phyloP scores from a whole-genome alignment of 345 rosid species.

The Eucalyptus fibrosa region DNA sequence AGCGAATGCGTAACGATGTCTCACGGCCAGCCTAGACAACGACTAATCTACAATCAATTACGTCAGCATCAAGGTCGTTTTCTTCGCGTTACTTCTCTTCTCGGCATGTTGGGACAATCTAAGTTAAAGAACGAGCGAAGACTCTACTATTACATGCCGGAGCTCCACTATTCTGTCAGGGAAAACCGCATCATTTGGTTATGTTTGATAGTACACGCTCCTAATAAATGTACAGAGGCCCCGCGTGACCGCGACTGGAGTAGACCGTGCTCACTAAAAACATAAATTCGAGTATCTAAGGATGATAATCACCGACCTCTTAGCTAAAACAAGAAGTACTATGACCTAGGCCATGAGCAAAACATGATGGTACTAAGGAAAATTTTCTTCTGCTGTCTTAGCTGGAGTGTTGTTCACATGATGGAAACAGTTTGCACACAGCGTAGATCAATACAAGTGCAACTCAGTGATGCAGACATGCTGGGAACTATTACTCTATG shows the following conservation, averaged over 20 bases:
- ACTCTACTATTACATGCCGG: neutral
- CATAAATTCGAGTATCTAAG: neutral
- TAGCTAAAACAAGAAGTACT: neutral
- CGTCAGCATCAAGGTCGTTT: neutral
- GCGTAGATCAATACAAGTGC: neutral
- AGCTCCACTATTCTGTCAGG: neutral
- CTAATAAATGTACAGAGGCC: neutral
- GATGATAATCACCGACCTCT: neutral
- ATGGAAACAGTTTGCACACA: neutral
- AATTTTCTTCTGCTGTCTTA: neutral
- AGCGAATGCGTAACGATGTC: neutral
- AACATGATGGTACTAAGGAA: neutral
- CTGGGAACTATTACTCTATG: neutral
- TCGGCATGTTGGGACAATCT: neutral
- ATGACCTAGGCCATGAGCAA: neutral
- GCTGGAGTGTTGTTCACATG: neutral
- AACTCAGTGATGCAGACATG: neutral
- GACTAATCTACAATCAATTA: neutral
- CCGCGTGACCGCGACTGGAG: neutral
- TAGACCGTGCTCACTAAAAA: neutral
- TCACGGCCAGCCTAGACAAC: neutral
- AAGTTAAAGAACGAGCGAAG: neutral
- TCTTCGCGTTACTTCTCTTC: neutral
- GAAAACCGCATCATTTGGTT: neutral
- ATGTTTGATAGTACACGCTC: neutral